Evolutionary conservation across 306 rosid genomes (phyloP).

Genomic region (Sicyos edulis): DNA sequence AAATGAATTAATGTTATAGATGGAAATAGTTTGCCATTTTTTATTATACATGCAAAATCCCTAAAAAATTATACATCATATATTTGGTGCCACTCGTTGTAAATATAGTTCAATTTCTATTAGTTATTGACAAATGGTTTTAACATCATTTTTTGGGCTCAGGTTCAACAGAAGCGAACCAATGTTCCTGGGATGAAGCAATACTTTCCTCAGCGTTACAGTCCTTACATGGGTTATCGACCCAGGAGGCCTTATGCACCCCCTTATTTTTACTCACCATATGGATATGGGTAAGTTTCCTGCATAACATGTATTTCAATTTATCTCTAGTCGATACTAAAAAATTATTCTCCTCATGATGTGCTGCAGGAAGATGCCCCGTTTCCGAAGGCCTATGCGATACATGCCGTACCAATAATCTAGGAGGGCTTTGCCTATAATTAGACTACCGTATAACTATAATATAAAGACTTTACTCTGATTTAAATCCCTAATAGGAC

Average conservation of each 20-base stretch:
- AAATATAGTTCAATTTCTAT: not conserved
- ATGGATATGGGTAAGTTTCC: slow-evolving; percentile 78
- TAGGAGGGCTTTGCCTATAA: slow-evolving; percentile 26
- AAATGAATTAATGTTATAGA: too few species aligned
- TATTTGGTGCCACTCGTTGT: not conserved
- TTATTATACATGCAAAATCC: too few species aligned
- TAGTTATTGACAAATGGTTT: not conserved
- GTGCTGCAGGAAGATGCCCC: slow-evolving; percentile 66
- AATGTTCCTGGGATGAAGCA: slow-evolving; percentile 98
- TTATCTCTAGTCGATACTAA: slow-evolving; percentile 9
- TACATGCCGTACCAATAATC: slow-evolving; percentile 64
- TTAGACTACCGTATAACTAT: not conserved
- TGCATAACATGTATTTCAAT: not conserved
- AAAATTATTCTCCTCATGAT: slow-evolving; percentile 1
- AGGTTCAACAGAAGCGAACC: slow-evolving; percentile 91
- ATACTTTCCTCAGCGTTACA: slow-evolving; percentile 64
- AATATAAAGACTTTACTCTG: not conserved
- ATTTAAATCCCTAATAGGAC: slow-evolving; percentile 7
- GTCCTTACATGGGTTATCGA: slow-evolving; percentile 62
- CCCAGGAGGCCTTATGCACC: slow-evolving; percentile 76
- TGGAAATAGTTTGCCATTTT: too few species aligned
- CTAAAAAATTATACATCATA: not conserved
- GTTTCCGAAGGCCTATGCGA: slow-evolving; percentile 67
- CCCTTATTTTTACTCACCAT: slow-evolving; percentile 69
- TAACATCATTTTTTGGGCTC: slow-evolving; percentile 18